Base-by-base conservation (phyloP, 2,329 filamentous ascomycete genomes). In the Neopestalotiopsis clavispora region DNA sequence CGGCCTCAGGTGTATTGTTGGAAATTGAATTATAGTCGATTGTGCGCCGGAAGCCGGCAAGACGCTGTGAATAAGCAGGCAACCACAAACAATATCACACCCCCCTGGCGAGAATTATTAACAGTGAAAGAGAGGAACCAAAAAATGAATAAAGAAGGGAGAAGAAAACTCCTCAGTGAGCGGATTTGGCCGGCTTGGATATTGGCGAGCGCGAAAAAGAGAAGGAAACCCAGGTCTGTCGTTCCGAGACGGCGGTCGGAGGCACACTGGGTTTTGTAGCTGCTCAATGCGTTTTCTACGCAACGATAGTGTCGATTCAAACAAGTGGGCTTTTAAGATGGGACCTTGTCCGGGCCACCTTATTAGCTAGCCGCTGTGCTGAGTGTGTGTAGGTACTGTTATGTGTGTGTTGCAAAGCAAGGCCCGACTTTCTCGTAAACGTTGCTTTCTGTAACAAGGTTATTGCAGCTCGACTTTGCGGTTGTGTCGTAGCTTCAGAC, bases 371-470 rank as follows among this genome's bases (percentile, higher is more conserved):
- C 45, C 28, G 30, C 30, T 38, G 32, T 38, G 34, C 34, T 38
- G 6, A 7, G 34, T 38, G 34, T 38, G 34, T 38, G 34, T 38
- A 10, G 6, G 34, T 38, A 38, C 23, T 28, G 34, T 6, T 38
- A 38, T 38, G 34, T 38, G 34, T 38, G 34, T 30, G 28, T 14
- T 62, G 59, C 30, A 30, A 38, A 40, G 59, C 32, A 34, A 40
- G 34, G 30, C n/a, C 30, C 59, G 28, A 20, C n/a, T 40, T 62
- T 62, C 59, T 62, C 59, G 59, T 62, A 62, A 61, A 62, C 30
- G 59, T 40, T 62, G 59, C 59, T 62, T 62, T 62, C 62, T 49
- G 40, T 34, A 56, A 65, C 62, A 65, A 65, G 62, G 62, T 65
- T 65, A 65, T 65, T 45, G 40, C 38, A 49, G 40, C 38, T 23